Base-by-base conservation (phyloP, 441 rosid genomes). In the Gossypium lobatum region DNA sequence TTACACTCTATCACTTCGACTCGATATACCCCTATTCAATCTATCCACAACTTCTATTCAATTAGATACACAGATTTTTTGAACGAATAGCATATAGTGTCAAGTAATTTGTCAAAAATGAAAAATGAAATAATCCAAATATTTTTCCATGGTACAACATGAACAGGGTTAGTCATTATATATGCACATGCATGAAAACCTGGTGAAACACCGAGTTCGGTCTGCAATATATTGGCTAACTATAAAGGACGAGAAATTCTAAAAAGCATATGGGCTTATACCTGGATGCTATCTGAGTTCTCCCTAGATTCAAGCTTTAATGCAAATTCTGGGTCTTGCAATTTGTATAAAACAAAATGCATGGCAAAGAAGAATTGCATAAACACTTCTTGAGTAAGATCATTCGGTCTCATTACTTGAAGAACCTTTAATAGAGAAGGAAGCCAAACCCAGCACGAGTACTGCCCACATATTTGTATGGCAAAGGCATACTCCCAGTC, bases 401-500 rank as follows among this genome's bases (percentile, higher is more conserved):
- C 72, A 68, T 76, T 84, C 67, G 68, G 64, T 75, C 80, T 83
- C 69, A 88, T 81, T 69, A 73, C 80, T 81, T 78, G 84, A 76
- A 96, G 89, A 80, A 90, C 77, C 71, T 52, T 77, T 78, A 88
- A 90, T 61, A 91, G 79, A 66, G 98, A 89, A 16, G 95, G 91
- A 81, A 96, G 98, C 99, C 99, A 93, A 80, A 85, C 85, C 74
- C 76, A 73, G 83, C 93, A 89, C 37, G 98, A 80, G 81, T 87
- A 92, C 66, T 91, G 97, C 78, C 87, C 93, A 82, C 89, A 88
- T 78, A 96, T 82, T 82, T 88, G 91, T 73, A 86, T 64, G 23
- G 95, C 87, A 79, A 93, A 96, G 26, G 82, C 71, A 86, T 88
- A 92, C 75, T 91, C 98, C 99, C 98, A 96, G 79, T 91, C 96